Conservation (phyloP, 1,284 basidiomycete species). For the Puccinia polysora region DNA sequence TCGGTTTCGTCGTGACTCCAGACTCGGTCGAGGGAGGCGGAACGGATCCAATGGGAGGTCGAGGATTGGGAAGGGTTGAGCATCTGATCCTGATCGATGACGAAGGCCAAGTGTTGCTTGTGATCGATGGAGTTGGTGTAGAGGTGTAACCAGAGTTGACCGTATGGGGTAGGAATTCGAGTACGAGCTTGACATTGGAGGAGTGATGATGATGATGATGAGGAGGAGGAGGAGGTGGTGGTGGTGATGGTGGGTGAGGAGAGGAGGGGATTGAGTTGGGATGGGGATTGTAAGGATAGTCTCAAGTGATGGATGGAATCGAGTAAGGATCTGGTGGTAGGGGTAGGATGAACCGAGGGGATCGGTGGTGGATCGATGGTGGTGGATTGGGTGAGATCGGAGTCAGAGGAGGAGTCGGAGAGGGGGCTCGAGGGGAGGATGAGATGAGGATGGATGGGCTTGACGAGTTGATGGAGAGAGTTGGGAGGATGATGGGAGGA, state of each 20-base stretch:
- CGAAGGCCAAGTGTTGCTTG: slow-evolving; percentile 97
- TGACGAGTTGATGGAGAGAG: neutral
- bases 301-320: too few species aligned
- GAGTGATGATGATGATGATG: neutral
- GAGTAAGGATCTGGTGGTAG: neutral
- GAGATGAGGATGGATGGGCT: too few species aligned
- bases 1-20: slow-evolving; percentile 85
- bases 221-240: neutral
- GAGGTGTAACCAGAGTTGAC: slow-evolving; percentile 85
- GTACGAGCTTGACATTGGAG: slow-evolving; percentile 92
- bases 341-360: neutral
- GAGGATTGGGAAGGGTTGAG: slow-evolving; percentile 52
- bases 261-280: neutral
- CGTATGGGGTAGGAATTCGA: slow-evolving; percentile 92
- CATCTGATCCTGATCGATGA: slow-evolving; percentile 80
- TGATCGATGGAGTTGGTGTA: slow-evolving; percentile 76
- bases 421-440: too few species aligned
- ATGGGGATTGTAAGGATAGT: neutral
- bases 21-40: slow-evolving; percentile 71
- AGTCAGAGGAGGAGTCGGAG: too few species aligned
- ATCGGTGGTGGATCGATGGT: neutral
- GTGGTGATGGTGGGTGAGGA: neutral
- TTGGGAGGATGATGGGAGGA: neutral
- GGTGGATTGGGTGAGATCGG: too few species aligned
- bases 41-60: slow-evolving; percentile 61